A percentile compares a stretch with the other conserved stretches of the same genome.
phyloP scores from a whole-genome alignment of 345 rosid species.

The Eucalyptus urophylla region DNA sequence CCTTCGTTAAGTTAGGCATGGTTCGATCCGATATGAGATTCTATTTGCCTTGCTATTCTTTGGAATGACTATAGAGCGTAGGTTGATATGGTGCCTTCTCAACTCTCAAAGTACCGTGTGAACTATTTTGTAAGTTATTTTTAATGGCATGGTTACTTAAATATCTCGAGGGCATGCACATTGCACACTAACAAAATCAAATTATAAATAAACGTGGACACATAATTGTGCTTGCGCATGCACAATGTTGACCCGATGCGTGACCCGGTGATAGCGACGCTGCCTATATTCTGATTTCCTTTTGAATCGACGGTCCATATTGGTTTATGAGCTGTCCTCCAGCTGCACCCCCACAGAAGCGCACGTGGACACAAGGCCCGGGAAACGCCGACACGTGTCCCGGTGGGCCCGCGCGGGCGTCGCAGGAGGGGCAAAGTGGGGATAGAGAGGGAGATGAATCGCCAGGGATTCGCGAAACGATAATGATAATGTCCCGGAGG shows the following conservation, averaged over 20 bases:
- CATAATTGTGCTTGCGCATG: not conserved
- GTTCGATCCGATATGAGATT: too few species aligned
- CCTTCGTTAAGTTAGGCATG: not conserved
- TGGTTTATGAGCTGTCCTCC: not conserved
- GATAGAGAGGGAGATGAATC: not conserved
- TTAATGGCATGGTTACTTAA: not conserved
- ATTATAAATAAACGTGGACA: not conserved
- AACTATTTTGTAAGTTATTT: not conserved
- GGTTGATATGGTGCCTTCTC: not conserved
- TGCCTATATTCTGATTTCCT: not conserved
- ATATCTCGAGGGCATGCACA: not conserved
- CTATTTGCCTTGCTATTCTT: fast-evolving
- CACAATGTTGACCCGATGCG: not conserved
- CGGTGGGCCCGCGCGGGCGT: not conserved
- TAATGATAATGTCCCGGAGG: not conserved
- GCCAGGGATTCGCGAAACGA: not conserved
- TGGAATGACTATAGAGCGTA: fast-evolving
- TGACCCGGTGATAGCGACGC: not conserved
- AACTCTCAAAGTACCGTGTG: too few species aligned
- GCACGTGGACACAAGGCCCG: not conserved
- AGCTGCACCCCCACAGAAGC: not conserved
- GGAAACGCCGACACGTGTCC: not conserved
- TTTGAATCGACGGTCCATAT: not conserved
- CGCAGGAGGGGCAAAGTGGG: not conserved
- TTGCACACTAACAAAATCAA: not conserved